These are phyloP conservation scores for Candida ovalis DNA, from an alignment of 805 yeast species.

Conservation along the genomic window DNA sequence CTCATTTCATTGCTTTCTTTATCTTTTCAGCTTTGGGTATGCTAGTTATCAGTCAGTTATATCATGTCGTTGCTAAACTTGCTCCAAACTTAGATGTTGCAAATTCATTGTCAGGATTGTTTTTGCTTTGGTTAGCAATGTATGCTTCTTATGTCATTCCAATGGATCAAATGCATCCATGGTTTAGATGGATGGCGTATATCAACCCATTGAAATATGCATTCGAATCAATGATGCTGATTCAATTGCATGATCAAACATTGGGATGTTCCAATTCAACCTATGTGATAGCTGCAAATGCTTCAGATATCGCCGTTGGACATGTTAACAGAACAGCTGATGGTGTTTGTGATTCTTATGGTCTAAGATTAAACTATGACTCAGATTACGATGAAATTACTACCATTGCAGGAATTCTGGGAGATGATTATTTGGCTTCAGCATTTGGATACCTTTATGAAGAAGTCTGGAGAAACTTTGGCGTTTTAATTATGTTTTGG, in stretches of 20 bases:
- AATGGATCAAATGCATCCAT: slow-evolving; percentile 33
- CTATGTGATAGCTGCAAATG: slow-evolving; percentile 30
- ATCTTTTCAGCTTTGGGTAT: slow-evolving; percentile 42
- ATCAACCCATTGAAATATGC: slow-evolving; percentile 54
- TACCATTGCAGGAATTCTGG: slow-evolving; percentile 39
- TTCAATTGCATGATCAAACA: slow-evolving; percentile 57
- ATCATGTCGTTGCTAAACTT: slow-evolving; percentile 47
- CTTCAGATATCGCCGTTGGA: slow-evolving; percentile 22
- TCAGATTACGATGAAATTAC: slow-evolving; percentile 33
- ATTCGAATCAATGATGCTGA: slow-evolving; percentile 60
- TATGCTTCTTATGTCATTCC: slow-evolving; percentile 56
- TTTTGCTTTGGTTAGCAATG: slow-evolving; percentile 30
- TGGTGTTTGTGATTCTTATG: slow-evolving; percentile 53
- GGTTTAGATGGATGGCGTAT: slow-evolving; percentile 67
- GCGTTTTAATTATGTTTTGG: slow-evolving; percentile 25
- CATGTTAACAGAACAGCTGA: slow-evolving; percentile 10
- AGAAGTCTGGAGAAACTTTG: slow-evolving; percentile 35
- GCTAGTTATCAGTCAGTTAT: slow-evolving; percentile 44
- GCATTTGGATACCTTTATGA: slow-evolving; percentile 45
- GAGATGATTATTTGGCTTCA: slow-evolving; percentile 48
- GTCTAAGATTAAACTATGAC: slow-evolving; percentile 30
- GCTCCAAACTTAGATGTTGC: slow-evolving; percentile 45
- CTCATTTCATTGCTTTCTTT: slow-evolving; percentile 49
- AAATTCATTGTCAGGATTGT: slow-evolving; percentile 50
- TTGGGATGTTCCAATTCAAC: slow-evolving; percentile 44